Percentiles rank a stretch among this genome's conserved stretches.
phyloP scores from a whole-genome alignment of 768 basidiomycete species.

The Termitomyces titanicus region DNA sequence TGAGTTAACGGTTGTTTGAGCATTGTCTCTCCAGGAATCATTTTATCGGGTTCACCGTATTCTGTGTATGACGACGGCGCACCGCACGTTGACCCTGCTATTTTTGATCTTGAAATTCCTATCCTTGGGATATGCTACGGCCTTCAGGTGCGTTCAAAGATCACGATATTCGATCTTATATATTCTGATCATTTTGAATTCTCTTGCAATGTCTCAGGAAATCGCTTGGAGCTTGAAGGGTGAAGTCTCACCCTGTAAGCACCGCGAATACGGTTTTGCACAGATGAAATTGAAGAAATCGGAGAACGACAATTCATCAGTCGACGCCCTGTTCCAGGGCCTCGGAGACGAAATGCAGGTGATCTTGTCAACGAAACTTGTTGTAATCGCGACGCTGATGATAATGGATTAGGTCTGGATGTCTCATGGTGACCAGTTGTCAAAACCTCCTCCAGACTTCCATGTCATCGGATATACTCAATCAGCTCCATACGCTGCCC shows the following conservation, averaged over 20 bases:
- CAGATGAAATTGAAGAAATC: slow-evolving; percentile 69
- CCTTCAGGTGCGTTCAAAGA: slow-evolving; percentile 64
- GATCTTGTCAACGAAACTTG: slow-evolving; percentile 11
- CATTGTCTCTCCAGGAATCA: slow-evolving; percentile 58
- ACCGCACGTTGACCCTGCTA: slow-evolving; percentile 89
- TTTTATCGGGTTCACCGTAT: slow-evolving; percentile 96
- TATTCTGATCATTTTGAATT: background rate
- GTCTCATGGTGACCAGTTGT: slow-evolving; percentile 97
- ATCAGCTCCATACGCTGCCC: slow-evolving; percentile 88
- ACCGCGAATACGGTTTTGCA: slow-evolving; percentile 95
- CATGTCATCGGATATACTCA: slow-evolving; percentile 83
- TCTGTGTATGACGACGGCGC: slow-evolving; percentile 94
- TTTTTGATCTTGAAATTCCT: slow-evolving; percentile 86
- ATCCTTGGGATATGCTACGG: slow-evolving; percentile 98
- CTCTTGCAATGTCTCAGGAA: slow-evolving; percentile 58
- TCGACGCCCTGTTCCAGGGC: slow-evolving; percentile 80
- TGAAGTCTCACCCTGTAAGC: slow-evolving; percentile 79
- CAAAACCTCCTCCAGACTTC: slow-evolving; percentile 76
- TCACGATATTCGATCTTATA: background rate
- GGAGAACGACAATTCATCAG: slow-evolving; percentile 41
- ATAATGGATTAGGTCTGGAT: slow-evolving; percentile 83
- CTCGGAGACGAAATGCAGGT: slow-evolving; percentile 91
- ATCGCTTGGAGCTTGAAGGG: slow-evolving; percentile 88
- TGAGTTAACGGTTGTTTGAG: background rate
- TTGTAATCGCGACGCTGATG: slow-evolving; percentile 1